Conservation (phyloP, 768 basidiomycete species). For the Gelatoporia subvermispora region DNA sequence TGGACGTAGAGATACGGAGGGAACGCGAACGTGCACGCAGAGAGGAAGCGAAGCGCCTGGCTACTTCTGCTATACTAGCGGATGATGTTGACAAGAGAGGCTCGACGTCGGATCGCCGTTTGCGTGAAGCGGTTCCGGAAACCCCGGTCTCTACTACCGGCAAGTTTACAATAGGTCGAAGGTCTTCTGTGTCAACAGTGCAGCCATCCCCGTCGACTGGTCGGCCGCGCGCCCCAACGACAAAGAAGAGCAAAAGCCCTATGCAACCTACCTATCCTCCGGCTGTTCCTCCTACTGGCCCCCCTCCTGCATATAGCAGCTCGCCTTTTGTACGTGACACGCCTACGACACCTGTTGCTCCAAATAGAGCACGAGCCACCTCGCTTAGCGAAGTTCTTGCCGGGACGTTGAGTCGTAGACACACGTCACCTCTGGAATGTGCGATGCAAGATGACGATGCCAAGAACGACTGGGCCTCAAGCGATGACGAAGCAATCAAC, state of each 20-base stretch:
- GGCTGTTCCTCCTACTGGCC: conserved; percentile 32
- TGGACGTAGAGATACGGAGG: conserved; percentile 72
- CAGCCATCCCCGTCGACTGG: conserved; percentile 2
- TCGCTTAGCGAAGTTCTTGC: conserved; percentile 62
- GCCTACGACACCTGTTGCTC: conserved; percentile 39
- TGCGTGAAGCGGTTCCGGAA: conserved; percentile 4
- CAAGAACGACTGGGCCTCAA: conserved; percentile 65
- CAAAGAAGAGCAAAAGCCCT: conserved; percentile 15
- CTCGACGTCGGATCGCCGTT: conserved; percentile 23
- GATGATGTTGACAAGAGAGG: conserved; percentile 47
- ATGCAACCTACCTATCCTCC: conserved; percentile 7
- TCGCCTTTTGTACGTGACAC: conserved; percentile 32
- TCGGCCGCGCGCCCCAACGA: conserved; percentile 5
- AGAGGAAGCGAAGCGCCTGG: conserved; percentile 57
- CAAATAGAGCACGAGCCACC: conserved; percentile 42
- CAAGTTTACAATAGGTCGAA: conserved; percentile 14
- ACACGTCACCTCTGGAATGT: conserved; percentile 22
- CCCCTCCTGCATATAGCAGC: conserved; percentile 60
- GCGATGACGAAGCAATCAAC: conserved; percentile 86
- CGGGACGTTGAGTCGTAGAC: conserved; percentile 35
- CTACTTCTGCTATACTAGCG: conserved; percentile 17
- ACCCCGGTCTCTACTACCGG: conserved; percentile 5
- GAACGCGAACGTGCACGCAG: conserved; percentile 69
- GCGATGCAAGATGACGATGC: conserved; percentile 27
- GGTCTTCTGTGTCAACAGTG: conserved; percentile 18